phyloP scores from a whole-genome alignment of 164 flowering plant species.

The Liriodendron chinense region DNA sequence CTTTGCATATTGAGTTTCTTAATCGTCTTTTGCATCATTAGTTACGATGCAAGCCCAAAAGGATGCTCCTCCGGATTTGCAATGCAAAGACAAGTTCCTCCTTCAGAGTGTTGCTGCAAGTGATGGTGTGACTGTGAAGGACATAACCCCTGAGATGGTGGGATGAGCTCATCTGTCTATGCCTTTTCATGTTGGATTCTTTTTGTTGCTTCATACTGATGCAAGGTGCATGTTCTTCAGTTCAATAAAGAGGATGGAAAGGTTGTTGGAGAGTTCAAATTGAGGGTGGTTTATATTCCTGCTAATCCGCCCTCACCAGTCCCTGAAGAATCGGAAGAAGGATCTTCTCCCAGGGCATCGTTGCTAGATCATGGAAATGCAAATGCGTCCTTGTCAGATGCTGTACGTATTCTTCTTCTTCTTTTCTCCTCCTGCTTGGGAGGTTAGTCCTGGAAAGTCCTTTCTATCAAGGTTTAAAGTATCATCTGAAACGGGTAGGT shows the following conservation, averaged over 20 bases:
- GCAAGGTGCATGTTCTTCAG: conserved; percentile 30
- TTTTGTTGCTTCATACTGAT: not conserved
- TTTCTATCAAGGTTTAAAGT: no score
- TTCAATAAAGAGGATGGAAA: conserved; percentile 72
- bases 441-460: no score
- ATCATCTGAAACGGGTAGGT: no score
- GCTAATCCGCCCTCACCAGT: conserved; percentile 93
- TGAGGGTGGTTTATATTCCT: conserved; percentile 79
- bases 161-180: not conserved
- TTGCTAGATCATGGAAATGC: conserved; percentile 44
- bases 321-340: conserved; percentile 93
- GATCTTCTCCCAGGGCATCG: conserved; percentile 64
- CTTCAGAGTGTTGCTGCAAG: conserved; percentile 64
- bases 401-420: conserved; percentile 39
- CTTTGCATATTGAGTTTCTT: not conserved
- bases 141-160: conserved; percentile 71
- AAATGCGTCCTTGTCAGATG: conserved; percentile 42
- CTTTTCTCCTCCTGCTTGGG: no score
- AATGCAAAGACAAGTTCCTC: conserved; percentile 88
- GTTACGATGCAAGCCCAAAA: conserved; percentile 93
- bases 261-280: conserved; percentile 72
- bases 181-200: not conserved
- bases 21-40: conserved; percentile 12
- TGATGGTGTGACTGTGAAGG: conserved; percentile 44
- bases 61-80: conserved; percentile 74